Base-by-base conservation (phyloP, 2,329 filamentous ascomycete species). In the Pseudogymnoascus sp. region DNA sequence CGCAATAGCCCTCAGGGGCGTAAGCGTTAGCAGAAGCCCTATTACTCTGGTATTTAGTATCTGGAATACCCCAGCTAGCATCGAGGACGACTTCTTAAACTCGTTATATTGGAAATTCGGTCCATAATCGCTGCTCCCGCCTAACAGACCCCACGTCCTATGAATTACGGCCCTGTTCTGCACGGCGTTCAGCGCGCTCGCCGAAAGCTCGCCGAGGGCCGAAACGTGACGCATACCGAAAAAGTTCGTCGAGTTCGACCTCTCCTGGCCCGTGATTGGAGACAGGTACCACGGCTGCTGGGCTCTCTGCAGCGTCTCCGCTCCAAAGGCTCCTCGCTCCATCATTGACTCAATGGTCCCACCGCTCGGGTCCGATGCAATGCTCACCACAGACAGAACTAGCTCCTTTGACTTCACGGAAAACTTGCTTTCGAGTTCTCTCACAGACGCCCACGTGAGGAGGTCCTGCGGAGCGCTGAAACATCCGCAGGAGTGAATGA, bases 121-220 rank as follows among this genome's bases (percentile, higher is more conserved):
- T 0, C 85, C 85, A 66, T 88, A 88, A 38, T 75, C 76, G 60
- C 81, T 71, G 18, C 74, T 71, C 1, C 66, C 35, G 75, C 77
- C 30, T 68, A 76, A 71, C 1, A 88, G 73, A 14, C 85, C 85
- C 85, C 85, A 88, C 6, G 81, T 81, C 43, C 85, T 78, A 63
- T 86, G 79, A 5, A 88, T 79, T n/a, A 82, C 74, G 11, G 82
- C 75, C 4, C 74, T 71, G 66, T 88, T 82, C 1, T 80, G 79
- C 9, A 71, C 69, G 4, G 70, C 76, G 20, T 78, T 76, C 0
- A 82, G 38, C 8, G 43, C 14, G 9, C 79, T 84, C 0, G 80
- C 81, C 0, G 83, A 81, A 43, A 84, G 72, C 15, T 79, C 73
- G 12, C 85, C 85, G n/a, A 87, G 74, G 50, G 78, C 73, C 1